These are phyloP conservation scores for Suillus paluster DNA, from an alignment of 768 basidiomycete species.

Conservation along the genomic window DNA sequence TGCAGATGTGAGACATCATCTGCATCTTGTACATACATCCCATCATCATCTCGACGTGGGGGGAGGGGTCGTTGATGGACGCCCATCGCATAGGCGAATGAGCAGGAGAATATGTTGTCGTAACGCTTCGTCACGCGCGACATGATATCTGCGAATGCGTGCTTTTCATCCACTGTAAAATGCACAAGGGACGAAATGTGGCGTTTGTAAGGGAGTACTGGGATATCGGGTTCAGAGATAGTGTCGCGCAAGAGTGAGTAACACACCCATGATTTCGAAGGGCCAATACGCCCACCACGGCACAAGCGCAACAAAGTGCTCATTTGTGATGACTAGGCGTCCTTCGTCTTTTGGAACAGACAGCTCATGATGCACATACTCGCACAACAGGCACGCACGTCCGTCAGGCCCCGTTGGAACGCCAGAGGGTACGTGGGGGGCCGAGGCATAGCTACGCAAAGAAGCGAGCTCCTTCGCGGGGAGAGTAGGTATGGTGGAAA, in stretches of 20 bases:
- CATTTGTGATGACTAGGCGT: constrained; percentile 72
- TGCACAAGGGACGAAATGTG: constrained; percentile 76
- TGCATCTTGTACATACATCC: constrained; percentile 38
- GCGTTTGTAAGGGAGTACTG: constrained; percentile 77
- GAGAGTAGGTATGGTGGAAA: constrained; percentile 70
- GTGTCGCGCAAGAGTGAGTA: not conserved
- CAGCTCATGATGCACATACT: constrained; percentile 75
- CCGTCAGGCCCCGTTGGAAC: constrained; percentile 62
- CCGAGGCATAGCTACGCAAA: constrained; percentile 52
- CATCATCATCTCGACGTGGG: constrained; percentile 32
- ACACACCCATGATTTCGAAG: constrained; percentile 75
- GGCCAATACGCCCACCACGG: constrained; percentile 99
- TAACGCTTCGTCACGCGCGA: constrained; percentile 67
- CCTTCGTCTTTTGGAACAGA: constrained; percentile 44
- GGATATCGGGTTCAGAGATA: constrained; percentile 6
- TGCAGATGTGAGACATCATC: constrained; percentile 78
- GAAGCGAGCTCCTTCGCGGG: constrained; percentile 69
- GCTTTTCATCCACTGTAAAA: constrained; percentile 63
- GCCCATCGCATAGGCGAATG: constrained; percentile 95
- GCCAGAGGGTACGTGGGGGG: constrained; percentile 33
- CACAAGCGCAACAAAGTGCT: constrained; percentile 82
- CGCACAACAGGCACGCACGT: constrained; percentile 75
- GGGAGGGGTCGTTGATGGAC: constrained; percentile 84
- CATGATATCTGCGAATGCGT: constrained; percentile 68
- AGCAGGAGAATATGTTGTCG: constrained; percentile 81